Evolutionary conservation across 2,329 filamentous ascomycete genomes (phyloP), one percentile per base, ranked within the genome.

Genomic region (Aureobasidium sp.): DNA sequence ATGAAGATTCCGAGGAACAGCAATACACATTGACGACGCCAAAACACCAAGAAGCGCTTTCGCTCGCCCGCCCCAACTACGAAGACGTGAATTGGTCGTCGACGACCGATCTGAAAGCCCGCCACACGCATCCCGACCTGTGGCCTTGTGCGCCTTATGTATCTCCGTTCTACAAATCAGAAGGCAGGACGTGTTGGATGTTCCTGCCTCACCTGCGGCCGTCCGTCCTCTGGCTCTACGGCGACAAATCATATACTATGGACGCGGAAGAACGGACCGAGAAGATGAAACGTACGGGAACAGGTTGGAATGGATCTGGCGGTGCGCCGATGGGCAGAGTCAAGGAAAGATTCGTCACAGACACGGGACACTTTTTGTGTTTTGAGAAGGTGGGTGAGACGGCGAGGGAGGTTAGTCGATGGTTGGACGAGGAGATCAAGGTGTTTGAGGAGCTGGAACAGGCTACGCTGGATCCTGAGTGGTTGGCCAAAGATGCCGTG

Each of bases 31-130:
- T 93, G 2, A 79, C 80, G 2, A 97, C 91, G 0, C 85, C 88
- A 0, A 89, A 90, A 62, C 86, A 95, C 67, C 88, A 95, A 65
- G 89, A 95, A 72, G 86, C 93, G 53, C 84, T 88, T 62, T 88
- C 84, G 1, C 90, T 85, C 65, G 70, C 87, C 57, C 79, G 86
- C 0, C 79, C 83, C 0, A 79, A 79, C 53, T 80, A 77, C 27
- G 56, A 57, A 4, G 57, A 59, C 4, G 14, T 55, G 5, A 54
- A 56, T 12, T 56, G 57, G 48, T 56, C 56, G 3, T 32, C 57
- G 24, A 65, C 61, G 4, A 66, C 67, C 27, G 64, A 56, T 0
- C 55, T 60, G 11, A 57, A 69, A 1, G 69, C 72, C 40, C 62
- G 66, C 10, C 50, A 65, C 14, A 71, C 70, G 4, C 71, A 74